Evolutionary conservation across 2,329 filamentous ascomycete genomes (phyloP), one percentile per base, ranked within the genome.

Genomic region (Meredithiella fracta): DNA sequence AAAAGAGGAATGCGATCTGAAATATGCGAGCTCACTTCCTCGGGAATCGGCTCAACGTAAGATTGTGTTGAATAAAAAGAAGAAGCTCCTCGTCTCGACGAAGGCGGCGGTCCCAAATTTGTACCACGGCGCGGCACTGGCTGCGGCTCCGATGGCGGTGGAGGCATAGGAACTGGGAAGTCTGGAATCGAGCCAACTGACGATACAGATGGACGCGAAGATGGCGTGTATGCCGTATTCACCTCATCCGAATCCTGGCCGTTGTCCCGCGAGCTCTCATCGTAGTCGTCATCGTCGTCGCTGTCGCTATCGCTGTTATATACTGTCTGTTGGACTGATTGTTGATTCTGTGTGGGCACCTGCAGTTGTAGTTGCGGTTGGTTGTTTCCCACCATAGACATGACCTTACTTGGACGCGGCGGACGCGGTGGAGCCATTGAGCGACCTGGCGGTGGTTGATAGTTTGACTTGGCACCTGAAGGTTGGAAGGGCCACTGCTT

Each of bases 21-120:
- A 23, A 52, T 53, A 7, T 74, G 71, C 0, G 77, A 73, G 60
- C 75, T 78, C 25, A 29, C 50, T 64, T 89, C 85, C 65, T 89
- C 85, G 0, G 81, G 82, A 54, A 90, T 89, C 0, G 85, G 84
- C 0, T 85, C 85, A 25, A 89, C 83, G 59, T 75, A 83, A 0
- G 83, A 85, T 11, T 73, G 68, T 60, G 74, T 77, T 2, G 82
- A 84, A 62, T 84, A 82, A 59, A 81, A 82, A 0, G 79, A 80
- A 0, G 79, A 82, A 26, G 73, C 74, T 1, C 79, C 79, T 61
- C 79, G 70, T 62, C 80, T 72, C 2, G 78, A 72, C 11, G 75
- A 78, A 2, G 79, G 79, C 0, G 80, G 80, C 17, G 79, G 79
- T 2, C 79, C 79, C 11, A 82, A 65, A 52, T 70, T 76, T 14